These are phyloP conservation scores for Diaporthe citri DNA, from an alignment of 2,329 filamentous ascomycete genomes.

Conservation along the genomic window DNA sequence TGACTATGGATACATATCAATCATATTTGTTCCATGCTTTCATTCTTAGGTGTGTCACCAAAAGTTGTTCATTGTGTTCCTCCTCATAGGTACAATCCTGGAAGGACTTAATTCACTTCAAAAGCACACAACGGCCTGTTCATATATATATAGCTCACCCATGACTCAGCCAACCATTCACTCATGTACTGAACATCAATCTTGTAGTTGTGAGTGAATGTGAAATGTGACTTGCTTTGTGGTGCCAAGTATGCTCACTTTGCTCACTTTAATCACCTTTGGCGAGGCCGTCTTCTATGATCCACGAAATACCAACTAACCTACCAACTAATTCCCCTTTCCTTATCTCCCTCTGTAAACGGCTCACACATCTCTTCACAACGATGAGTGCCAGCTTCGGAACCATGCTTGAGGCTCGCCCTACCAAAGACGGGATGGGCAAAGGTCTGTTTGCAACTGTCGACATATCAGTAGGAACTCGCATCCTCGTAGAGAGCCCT, in stretches of 20 bases:
- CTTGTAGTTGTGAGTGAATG: neutral
- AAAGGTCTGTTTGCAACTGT: conserved; percentile 22
- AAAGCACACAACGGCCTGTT: neutral
- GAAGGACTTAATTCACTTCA: neutral
- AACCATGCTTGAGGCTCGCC: neutral
- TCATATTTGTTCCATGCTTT: too few relatives aligned
- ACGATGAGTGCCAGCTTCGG: neutral
- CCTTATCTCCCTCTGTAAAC: neutral
- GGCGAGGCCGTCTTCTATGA: neutral
- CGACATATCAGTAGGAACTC: conserved; percentile 16
- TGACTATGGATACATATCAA: neutral
- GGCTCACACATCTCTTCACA: neutral
- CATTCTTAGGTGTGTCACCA: neutral
- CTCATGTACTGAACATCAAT: accelerated
- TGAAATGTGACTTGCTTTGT: too few relatives aligned
- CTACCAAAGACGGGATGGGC: conserved; percentile 2
- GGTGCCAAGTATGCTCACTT: neutral
- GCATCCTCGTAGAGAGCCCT: conserved; percentile 10
- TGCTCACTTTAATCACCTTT: neutral
- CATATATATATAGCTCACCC: neutral
- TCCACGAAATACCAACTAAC: neutral
- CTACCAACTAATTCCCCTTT: too few relatives aligned
- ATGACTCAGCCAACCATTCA: neutral
- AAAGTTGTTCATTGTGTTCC: too few relatives aligned
- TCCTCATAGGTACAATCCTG: neutral